phyloP scores from a whole-genome alignment of 2,329 filamentous ascomycete species.

The Cercospora janseana region DNA sequence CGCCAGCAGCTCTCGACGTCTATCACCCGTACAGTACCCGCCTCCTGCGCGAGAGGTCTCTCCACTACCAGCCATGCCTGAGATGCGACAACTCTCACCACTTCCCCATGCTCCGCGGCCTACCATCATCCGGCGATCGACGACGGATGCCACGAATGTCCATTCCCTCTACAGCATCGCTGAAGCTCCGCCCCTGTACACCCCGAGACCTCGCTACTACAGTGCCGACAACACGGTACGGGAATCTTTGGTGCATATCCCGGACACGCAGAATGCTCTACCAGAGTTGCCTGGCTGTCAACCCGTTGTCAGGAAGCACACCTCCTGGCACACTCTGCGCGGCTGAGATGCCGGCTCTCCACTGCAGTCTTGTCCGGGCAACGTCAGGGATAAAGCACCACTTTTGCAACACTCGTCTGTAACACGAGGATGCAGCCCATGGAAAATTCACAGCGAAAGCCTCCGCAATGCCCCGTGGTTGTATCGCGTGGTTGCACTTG shows the following conservation, averaged over 20 bases:
- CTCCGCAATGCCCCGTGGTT: too few relatives aligned
- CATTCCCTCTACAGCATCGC: slow-evolving; percentile 9
- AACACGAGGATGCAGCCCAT: too few relatives aligned
- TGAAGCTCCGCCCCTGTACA: background rate
- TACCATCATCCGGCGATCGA: background rate
- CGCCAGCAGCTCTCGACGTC: background rate
- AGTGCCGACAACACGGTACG: slow-evolving; percentile 2
- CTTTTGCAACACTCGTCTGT: too few relatives aligned
- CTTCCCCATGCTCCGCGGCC: background rate
- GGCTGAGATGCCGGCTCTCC: background rate
- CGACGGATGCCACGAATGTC: background rate
- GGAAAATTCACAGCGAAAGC: too few relatives aligned
- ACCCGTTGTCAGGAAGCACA: slow-evolving; percentile 3
- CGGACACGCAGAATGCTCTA: slow-evolving; percentile 8
- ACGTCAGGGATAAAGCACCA: too few relatives aligned
- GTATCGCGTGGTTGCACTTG: too few relatives aligned
- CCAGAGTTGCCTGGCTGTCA: slow-evolving; percentile 5
- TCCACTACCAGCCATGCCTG: slow-evolving; percentile 1
- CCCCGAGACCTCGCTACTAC: slow-evolving; percentile 9
- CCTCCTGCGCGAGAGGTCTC: slow-evolving; percentile 7
- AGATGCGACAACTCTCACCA: slow-evolving; percentile 1
- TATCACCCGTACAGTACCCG: slow-evolving; percentile 3
- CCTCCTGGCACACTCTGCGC: slow-evolving; percentile 2
- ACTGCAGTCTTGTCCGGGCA: too few relatives aligned
- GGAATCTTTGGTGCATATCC: slow-evolving; percentile 2